Percentiles rank a stretch among this genome's conserved stretches.
phyloP scores from a whole-genome alignment of 768 basidiomycete genomes.

The Russula abietina region DNA sequence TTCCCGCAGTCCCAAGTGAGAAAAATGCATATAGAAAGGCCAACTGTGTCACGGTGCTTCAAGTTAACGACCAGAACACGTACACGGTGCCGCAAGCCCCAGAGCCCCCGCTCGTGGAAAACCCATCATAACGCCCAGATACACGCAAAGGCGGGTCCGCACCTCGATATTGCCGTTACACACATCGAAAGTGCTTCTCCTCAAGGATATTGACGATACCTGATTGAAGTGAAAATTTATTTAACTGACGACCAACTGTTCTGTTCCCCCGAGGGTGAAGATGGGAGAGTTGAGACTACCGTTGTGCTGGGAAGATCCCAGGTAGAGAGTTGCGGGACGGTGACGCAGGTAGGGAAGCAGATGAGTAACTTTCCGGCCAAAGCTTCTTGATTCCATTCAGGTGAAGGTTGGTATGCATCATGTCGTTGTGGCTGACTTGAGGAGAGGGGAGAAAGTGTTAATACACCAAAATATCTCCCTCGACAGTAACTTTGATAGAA shows the following conservation, averaged over 20 bases:
- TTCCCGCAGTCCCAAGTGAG: conserved; percentile 56
- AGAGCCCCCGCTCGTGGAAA: conserved; percentile 88
- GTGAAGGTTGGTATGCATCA: conserved; percentile 67
- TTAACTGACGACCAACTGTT: conserved; percentile 74
- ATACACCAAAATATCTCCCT: conserved; percentile 42
- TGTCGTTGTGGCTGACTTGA: conserved; percentile 84
- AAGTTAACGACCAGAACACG: conserved; percentile 27
- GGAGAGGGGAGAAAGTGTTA: background rate
- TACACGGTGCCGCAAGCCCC: conserved; percentile 93
- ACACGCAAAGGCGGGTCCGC: conserved; percentile 95
- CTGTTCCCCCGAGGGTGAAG: conserved; percentile 44
- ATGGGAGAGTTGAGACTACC: conserved; percentile 72
- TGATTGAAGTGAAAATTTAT: conserved; percentile 96
- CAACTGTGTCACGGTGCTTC: background rate
- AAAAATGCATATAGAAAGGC: background rate
- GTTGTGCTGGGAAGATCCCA: conserved; percentile 73
- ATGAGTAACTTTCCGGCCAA: no score
- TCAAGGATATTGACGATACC: conserved; percentile 93
- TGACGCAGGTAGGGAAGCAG: conserved; percentile 97
- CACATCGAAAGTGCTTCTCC: conserved; percentile 97
- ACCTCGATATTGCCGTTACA: conserved; percentile 96
- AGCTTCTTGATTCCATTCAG: conserved; percentile 81
- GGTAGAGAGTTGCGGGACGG: conserved; percentile 66
- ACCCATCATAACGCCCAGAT: conserved; percentile 99
- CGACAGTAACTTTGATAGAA: conserved; percentile 60